phyloP scores from a whole-genome alignment of 331 rosid species.

The Phaseolus coccineus region DNA sequence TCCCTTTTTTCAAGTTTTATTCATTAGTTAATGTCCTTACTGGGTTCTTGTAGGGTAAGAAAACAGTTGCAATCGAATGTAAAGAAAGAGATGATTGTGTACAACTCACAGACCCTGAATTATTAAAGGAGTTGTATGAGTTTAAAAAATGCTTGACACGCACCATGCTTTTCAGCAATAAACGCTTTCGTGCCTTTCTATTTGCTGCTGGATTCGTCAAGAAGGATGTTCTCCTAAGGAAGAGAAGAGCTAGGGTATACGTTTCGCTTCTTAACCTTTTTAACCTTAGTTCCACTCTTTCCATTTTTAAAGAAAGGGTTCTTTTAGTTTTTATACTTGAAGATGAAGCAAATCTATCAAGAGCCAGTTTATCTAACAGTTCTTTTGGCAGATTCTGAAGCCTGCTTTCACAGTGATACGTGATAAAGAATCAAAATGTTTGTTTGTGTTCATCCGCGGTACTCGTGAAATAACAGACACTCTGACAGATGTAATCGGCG shows the following conservation, averaged over 20 bases:
- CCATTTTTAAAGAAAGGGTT: background rate
- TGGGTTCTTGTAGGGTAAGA: background rate
- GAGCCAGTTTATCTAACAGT: background rate
- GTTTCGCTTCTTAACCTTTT: background rate
- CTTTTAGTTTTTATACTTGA: no score
- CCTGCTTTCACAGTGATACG: conserved; percentile 78
- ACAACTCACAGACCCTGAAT: background rate
- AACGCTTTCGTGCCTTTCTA: background rate
- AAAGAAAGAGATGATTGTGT: background rate
- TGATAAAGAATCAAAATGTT: conserved; percentile 29
- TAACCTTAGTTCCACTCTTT: background rate
- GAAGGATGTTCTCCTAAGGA: background rate
- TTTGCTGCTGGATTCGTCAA: background rate
- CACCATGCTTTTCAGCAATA: background rate
- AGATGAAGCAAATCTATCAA: no score
- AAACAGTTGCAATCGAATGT: background rate
- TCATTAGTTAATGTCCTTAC: background rate
- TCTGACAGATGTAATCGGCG: conserved; percentile 82
- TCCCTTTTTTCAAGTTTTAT: no score
- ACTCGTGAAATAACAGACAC: conserved; percentile 75
- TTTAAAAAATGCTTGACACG: background rate
- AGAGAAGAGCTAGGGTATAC: background rate
- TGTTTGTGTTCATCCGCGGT: background rate
- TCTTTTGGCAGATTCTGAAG: conserved; percentile 64
- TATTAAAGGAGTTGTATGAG: background rate